Base-by-base conservation (phyloP, 139 green algal genomes). In the Spirogloea muscicola region DNA sequence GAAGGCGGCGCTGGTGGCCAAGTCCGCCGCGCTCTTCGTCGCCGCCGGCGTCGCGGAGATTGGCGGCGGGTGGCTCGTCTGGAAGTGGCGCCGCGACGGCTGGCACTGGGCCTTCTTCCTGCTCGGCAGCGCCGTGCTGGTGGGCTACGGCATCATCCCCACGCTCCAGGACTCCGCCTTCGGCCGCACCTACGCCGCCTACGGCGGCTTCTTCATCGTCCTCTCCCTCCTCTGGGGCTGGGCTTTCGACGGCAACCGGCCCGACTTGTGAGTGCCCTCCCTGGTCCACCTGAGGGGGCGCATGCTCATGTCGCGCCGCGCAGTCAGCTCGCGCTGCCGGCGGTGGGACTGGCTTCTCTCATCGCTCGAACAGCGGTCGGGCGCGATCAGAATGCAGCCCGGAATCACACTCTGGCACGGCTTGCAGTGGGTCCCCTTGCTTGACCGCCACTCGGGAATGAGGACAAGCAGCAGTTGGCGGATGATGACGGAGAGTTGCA, bases 181-280 rank as follows among this genome's bases (percentile, higher is more conserved):
- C 73, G 86, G 82, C 18, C 58, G 85, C 42, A 67, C 85, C 21
- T 95, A 91, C 57, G 91, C 91, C 0, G 89, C 90, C 0, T 94
- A 93, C 62, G 89, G 91, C 10, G 91, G 91, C n/a, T 86, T 95
- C 61, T 96, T 96, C 74, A 93, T 96, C 60, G 33, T 89, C 1
- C 76, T 95, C 33, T 87, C 79, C 1, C 95, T 94, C 69, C 49
- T 86, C 3, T 95, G 90, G 90, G 91, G 90, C 25, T 95, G 89
- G 72, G 59, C 59, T 10, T 37, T 80, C n/a, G 59, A 80, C 42
- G 40, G 60, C 3, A 80, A 87, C 39, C 51, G 64, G 34, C 90
- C 89, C 1, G 91, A 96, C 72, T n/a, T n/a, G n/a, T n/a, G n/a
- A n/a, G n/a, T n/a, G n/a, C n/a, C n/a, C n/a, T n/a, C n/a, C n/a